Base-by-base conservation (phyloP, 441 rosid species). In the Populus hybrid region DNA sequence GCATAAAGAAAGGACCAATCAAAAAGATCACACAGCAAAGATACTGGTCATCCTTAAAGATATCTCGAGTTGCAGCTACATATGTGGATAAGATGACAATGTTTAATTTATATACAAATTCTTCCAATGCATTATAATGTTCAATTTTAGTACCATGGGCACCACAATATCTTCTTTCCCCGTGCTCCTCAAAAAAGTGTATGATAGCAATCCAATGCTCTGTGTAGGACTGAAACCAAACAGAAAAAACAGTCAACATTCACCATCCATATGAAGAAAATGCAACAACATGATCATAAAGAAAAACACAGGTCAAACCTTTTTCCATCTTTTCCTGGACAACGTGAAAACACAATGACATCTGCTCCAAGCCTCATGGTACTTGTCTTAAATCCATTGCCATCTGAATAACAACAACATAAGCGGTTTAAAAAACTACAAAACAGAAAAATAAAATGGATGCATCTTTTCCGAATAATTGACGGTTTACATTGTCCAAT, bases 281-380 rank as follows among this genome's bases (percentile, higher is more conserved):
- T 10, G 8, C 11, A 61, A 21, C 36, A 9, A 5, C 35, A 31
- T 38, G 33, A 8, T 61, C 64, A 33, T 68, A 2, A 69, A 8
- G n/a, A 64, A 66, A 33, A 36, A 73, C 12, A 14, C 29, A 78
- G 40, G n/a, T 73, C 84, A 45, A 79, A 94, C 99, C 92, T 82
- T 70, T 82, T 90, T 76, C 93, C 91, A 86, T 88, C 85, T 80
- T 86, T 83, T 68, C 93, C 97, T 67, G 45, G 23, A 82, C 89
- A 90, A 36, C 97, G 90, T n/a, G 99, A 91, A 83, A 95, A 96
- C 7, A 95, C 99, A 71, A 95, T 90, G 71, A 91, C 99, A 92
- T 95, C 99, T 72, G 97, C 99, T 33, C 99, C 99, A n/a, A 95
- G 95, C 84, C 99, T 90, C 99, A 95, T 94, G 45, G 99, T 95